Base-by-base conservation (phyloP, 768 basidiomycete species). In the Xerocomus potaroensis region DNA sequence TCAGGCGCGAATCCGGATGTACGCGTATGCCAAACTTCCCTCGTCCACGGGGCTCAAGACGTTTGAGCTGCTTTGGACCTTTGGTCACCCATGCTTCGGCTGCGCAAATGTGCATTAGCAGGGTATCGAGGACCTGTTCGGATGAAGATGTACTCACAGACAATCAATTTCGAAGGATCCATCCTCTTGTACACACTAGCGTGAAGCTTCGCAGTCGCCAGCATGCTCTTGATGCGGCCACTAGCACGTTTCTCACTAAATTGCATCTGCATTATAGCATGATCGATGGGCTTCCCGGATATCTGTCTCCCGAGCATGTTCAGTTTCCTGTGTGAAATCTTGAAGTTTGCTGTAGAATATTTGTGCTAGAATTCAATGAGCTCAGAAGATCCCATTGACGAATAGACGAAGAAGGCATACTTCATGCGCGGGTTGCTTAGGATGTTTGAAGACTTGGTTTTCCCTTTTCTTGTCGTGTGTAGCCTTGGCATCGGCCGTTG, bases 31-130 rank as follows among this genome's bases (percentile, higher is more conserved):
- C 95, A 46, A 65, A 73, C 56, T 84, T 84, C 27, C 87, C 88
- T 53, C 94, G 80, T 43, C 91, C 95, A 65, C 82, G 84, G 48
- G 87, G 80, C 55, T 96, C 91, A 16, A 91, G 55, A 43, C 84
- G 79, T 50, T 79, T 82, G 31, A 78, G 69, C 19, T 71, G 68
- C 31, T 75, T 79, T 7, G 73, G 72, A 5, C 87, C 92, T 65
- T 98, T 97, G 38, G 80, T 85, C 14, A 96, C 92, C 95, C 93
- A 99, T 18, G 93, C 80, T 67, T 96, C 86, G 36, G 91, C 93
- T 96, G 56, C 31, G 36, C 43, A 42, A 18, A 49, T 16, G 22
- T 36, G 43, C 34, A 41, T 53, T 8, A 52, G 49, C 31, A 42
- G 34, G 34, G 10, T 21, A 15, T 14, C 40, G 5, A 29, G 26